phyloP scores from a whole-genome alignment of 352 stramenopile species.

The Phytophthora multivora region DNA sequence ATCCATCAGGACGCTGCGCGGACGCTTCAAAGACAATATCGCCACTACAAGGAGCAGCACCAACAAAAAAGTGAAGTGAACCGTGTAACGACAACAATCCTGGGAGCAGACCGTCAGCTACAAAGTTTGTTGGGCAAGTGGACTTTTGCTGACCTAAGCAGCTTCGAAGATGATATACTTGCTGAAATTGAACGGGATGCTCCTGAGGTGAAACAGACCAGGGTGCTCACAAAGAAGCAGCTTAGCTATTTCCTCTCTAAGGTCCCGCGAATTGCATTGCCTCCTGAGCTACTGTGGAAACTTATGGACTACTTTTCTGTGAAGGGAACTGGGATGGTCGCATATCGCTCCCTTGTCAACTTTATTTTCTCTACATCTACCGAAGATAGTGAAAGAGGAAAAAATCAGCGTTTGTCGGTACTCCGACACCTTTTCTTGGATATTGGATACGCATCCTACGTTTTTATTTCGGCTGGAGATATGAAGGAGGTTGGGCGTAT shows the following conservation, averaged over 20 bases:
- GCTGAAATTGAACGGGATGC: conserved; percentile 46
- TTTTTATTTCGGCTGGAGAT: conserved; percentile 51
- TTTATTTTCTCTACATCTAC: conserved; percentile 54
- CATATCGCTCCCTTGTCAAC: conserved; percentile 48
- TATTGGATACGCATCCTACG: conserved; percentile 36
- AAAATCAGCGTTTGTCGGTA: conserved; percentile 32
- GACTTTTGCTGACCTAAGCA: conserved; percentile 45
- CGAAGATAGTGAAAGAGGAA: conserved; percentile 34
- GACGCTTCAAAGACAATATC: conserved; percentile 47
- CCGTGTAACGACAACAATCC: conserved; percentile 22
- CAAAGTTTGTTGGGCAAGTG: conserved; percentile 47
- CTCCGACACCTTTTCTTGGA: conserved; percentile 39
- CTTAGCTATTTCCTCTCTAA: conserved; percentile 60
- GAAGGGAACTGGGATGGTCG: conserved; percentile 27
- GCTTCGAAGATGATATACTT: conserved; percentile 38
- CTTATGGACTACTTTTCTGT: conserved; percentile 56
- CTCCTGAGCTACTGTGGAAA: conserved; percentile 40
- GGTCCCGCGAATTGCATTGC: conserved; percentile 44
- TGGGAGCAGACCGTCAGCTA: conserved; percentile 43
- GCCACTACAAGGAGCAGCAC: conserved; percentile 41
- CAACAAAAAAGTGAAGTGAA: conserved; percentile 11
- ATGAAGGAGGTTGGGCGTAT: conserved; percentile 47
- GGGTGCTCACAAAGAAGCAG: conserved; percentile 51
- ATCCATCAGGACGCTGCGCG: conserved; percentile 53
- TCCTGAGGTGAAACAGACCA: conserved; percentile 31